Base-by-base conservation (phyloP, 2,329 filamentous ascomycete species). In the Tolypocladium guangdongense region DNA sequence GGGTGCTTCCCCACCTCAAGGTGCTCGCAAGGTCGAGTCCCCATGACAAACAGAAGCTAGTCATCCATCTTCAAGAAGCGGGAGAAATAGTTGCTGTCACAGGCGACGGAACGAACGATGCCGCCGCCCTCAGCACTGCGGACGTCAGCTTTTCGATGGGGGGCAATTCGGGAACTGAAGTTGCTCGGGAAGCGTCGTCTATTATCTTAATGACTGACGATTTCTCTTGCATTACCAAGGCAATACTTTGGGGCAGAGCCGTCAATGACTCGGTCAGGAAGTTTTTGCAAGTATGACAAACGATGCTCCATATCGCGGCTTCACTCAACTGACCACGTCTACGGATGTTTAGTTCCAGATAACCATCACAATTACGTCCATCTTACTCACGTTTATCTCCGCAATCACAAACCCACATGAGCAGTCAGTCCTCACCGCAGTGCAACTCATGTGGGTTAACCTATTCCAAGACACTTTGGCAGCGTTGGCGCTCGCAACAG, bases 391-490 rank as follows among this genome's bases (percentile, higher is more conserved):
- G 0, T 84, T 86, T 53, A 72, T 85, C 57, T 82, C 82, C 2
- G 80, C 83, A 2, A 78, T 86, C 43, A 76, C 80, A 6, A 76
- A 75, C 54, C 64, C 70, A 4, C 69, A 77, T 7, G 77, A 79
- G 67, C 68, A 48, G 32, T 81, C 82, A 6, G 80, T 86, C 2
- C 75, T 86, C 46, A 84, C 79, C 1, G 81, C 83, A 0, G 82
- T 86, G 0, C 83, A 86, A 59, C 74, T 86, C 47, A 73, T 86
- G 37, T 86, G 83, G 83, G 80, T 86, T 51, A 86, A 86, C 62
- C 69, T 86, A 45, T 85, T 86, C 62, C 86, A 86, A 82, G 82
- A 86, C 60, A 85, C 82, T 7, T 82, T 86, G 55, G 82, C 82
- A 2, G 82, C 82, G 14, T 76, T 86, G 27, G 82, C 82, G 14